Conservation (phyloP, 2,329 filamentous ascomycete species). For the Colletotrichum incanum region DNA sequence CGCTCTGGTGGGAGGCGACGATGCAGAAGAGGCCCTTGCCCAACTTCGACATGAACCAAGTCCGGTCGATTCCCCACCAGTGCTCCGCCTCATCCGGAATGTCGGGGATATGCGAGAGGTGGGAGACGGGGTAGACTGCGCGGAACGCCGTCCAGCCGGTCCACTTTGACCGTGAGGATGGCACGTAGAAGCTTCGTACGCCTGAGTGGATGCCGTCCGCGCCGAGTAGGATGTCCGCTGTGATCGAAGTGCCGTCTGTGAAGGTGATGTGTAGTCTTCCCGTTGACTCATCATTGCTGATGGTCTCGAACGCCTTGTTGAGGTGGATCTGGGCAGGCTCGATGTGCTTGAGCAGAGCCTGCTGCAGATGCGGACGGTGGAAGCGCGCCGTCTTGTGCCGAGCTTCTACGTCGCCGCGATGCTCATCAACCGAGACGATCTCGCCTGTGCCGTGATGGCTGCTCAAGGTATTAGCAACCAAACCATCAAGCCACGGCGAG, state of each 20-base stretch:
- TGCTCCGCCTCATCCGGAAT: conserved; percentile 61
- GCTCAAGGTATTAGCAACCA: not conserved
- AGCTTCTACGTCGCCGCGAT: conserved; percentile 54
- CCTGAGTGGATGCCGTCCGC: conserved; percentile 69
- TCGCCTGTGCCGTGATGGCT: conserved; percentile 62
- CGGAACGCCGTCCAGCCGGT: conserved; percentile 62
- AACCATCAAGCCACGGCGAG: too few relatives aligned
- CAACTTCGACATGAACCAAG: conserved; percentile 61
- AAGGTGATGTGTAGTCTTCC: conserved; percentile 59
- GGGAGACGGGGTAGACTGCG: conserved; percentile 59
- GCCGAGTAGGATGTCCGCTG: conserved; percentile 65
- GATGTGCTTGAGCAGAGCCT: conserved; percentile 62
- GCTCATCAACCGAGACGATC: conserved; percentile 60
- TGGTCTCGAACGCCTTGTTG: conserved; percentile 57
- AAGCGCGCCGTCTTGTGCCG: conserved; percentile 62
- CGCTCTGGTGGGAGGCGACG: conserved; percentile 58
- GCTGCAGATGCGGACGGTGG: conserved; percentile 65
- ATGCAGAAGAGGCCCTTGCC: conserved; percentile 60
- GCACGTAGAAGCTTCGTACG: conserved; percentile 61
- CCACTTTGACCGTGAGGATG: conserved; percentile 56
- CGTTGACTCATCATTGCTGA: conserved; percentile 49
- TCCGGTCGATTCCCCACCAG: conserved; percentile 59
- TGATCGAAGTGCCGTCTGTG: conserved; percentile 60
- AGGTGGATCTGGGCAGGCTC: conserved; percentile 59
- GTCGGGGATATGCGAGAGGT: conserved; percentile 57